These are phyloP conservation scores for Phytopythium vexans DNA, from an alignment of 352 stramenopile genomes.

Conservation along the genomic window DNA sequence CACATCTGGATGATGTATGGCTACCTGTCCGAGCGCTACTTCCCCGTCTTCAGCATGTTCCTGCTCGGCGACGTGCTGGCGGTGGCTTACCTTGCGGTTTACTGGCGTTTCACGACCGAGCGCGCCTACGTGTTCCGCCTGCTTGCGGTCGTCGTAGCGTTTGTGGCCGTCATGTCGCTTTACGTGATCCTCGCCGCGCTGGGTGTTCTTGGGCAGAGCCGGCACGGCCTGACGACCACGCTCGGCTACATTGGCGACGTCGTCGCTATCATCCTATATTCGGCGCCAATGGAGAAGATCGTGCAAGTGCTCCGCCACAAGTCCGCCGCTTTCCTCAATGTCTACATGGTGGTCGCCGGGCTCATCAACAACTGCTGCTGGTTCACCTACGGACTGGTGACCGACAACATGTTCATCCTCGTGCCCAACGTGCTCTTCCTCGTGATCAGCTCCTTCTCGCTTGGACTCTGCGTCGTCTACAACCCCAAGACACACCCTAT, in stretches of 20 bases:
- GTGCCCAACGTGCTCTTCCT: slow-evolving; percentile 17
- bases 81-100: neutral
- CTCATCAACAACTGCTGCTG: slow-evolving; percentile 11
- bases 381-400: slow-evolving; percentile 12
- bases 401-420: slow-evolving; percentile 17
- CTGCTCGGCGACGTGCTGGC: neutral
- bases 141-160: slow-evolving; percentile 5
- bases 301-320: neutral
- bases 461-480: slow-evolving; percentile 27
- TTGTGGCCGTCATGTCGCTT: slow-evolving; percentile 7
- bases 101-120: slow-evolving; percentile 12
- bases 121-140: slow-evolving; percentile 15
- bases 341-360: slow-evolving; percentile 8
- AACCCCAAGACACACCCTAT: slow-evolving; percentile 17
- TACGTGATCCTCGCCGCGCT: slow-evolving; percentile 1
- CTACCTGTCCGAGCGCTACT: neutral
- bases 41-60: neutral
- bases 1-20: slow-evolving; percentile 25
- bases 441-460: slow-evolving; percentile 10
- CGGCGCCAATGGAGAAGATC: slow-evolving; percentile 1
- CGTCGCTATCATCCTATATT: slow-evolving; percentile 1
- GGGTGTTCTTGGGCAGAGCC: neutral
- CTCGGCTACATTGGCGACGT: slow-evolving; percentile 12
- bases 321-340: slow-evolving; percentile 14
- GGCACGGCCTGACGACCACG: slow-evolving; percentile 1